Evolutionary conservation across 495 filamentous ascomycete species (phyloP), one percentile per base, ranked within the genome.

Genomic region (Hypoxylon intermedium): DNA sequence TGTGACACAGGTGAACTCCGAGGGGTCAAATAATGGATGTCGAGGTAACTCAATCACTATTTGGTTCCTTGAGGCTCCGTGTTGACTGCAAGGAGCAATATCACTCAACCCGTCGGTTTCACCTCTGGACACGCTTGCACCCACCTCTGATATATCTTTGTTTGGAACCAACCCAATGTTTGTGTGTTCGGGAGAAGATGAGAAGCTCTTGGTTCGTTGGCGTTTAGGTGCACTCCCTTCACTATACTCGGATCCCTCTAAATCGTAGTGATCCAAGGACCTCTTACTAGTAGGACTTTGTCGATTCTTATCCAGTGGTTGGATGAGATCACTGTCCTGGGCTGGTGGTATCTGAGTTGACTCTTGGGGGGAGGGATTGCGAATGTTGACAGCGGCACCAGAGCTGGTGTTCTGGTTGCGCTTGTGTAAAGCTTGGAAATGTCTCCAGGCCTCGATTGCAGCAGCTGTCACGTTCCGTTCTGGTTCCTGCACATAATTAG

Each of bases 381-480:
- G 12, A 23, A 41, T 6, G 7, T 21, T 18, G 11, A 38, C 23
- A 37, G 54, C 45, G 46, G 49, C 60, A 63, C 30, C 13, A 43
- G 54, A 19, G n/a, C n/a, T 6, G 43, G 40, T n/a, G 28, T 44
- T 37, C 18, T 56, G 47, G 11, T 16, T 46, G 20, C 40, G 26
- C 51, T 59, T 57, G 16, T 37, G 38, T 11, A 11, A 19, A 20
- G 55, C 26, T 47, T 65, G 64, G 21, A 19, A 66, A 9, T 49
- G 23, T 30, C 65, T 56, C 77, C 77, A 79, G 9, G 63, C 66
- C 21, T 58, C 43, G 24, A 77, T 52, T 0, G 75, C 74, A 15
- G 33, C 43, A 13, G 20, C 43, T 13, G 63, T 74, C 9, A 73
- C 65, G 73, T 77, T 61, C 18, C 50, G 55, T 30, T 71, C 67